Base-by-base conservation (phyloP, 140 eudicot genomes). In the Cichorium intybus region DNA sequence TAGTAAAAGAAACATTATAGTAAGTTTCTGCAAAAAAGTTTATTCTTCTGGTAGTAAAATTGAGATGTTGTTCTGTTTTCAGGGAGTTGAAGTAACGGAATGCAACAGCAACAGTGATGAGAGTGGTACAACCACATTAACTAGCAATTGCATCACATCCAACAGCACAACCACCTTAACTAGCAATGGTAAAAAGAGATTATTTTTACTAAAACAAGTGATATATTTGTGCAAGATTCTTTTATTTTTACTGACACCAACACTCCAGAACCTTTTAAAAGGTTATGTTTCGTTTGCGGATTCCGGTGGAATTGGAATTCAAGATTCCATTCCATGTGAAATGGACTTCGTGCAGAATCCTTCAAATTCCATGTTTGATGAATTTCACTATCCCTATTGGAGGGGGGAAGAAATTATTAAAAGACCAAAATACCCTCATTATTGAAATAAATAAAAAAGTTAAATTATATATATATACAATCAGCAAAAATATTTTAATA, bases 121-220 rank as follows among this genome's bases (percentile, higher is more conserved):
- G 33, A 62, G 69, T 73, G 82, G 23, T 24, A 66, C 68, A 34
- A 75, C 49, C 6, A 43, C 49, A 1, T 43, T 43, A 43, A 43
- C 49, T 26, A 84, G 74, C 46, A 87, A 91, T 80, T 84, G 78
- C 75, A 74, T 78, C 73, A 82, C 95, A 21, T 79, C 82, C 21
- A 85, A 82, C 75, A 78, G 82, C 80, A 78, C 79, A 71, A 74
- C 73, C 62, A 81, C 88, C 72, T 62, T 69, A 60, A 75, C 81
- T 39, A 62, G 80, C 69, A 76, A 72, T 10, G 93, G 94, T 86
- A 86, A n/a, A n/a, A n/a, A n/a, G n/a, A 41, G 64, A 10, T 61
- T 50, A 31, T 31, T 31, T 31, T 31, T 31, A 31, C 35, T 31
- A 31, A 39, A 39, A 39, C 10, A 53, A 57, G 34, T 15, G 2